Evolutionary conservation across 345 rosid species (phyloP).

Genomic region (Melaleuca quinquenervia): DNA sequence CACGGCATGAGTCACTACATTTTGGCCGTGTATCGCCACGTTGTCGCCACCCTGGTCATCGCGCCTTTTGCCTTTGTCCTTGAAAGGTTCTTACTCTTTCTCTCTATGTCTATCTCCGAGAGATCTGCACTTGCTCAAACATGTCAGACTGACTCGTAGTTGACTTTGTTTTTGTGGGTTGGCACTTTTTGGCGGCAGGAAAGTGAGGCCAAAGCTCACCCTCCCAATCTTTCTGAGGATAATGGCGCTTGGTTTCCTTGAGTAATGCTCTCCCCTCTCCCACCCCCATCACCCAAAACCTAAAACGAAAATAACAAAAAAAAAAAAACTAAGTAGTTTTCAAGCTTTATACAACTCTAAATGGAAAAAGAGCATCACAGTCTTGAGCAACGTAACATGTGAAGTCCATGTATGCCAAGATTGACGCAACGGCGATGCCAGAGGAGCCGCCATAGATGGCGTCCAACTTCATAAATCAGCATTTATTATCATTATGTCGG

Average conservation of each 20-base stretch:
- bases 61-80: slow-evolving; percentile 79
- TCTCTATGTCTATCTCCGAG: background rate
- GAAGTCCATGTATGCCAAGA: background rate
- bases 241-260: slow-evolving; percentile 64
- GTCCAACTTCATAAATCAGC: background rate
- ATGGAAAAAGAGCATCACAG: too few species aligned
- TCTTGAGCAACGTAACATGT: background rate
- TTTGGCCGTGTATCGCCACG: slow-evolving; percentile 73
- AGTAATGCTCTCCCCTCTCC: slow-evolving; percentile 37
- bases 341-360: background rate
- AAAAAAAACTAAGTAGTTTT: background rate
- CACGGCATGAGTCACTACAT: slow-evolving; percentile 77
- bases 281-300: background rate
- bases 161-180: background rate
- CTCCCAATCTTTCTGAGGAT: slow-evolving; percentile 65
- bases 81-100: slow-evolving; percentile 38
- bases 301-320: background rate
- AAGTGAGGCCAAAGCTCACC: slow-evolving; percentile 85
- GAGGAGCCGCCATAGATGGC: background rate
- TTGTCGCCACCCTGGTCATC: slow-evolving; percentile 56
- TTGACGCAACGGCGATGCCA: background rate
- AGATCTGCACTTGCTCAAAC: background rate
- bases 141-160: background rate
- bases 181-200: slow-evolving; percentile 32
- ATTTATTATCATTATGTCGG: background rate